phyloP scores from a whole-genome alignment of 305 asterid species.

The Fraxinus paxiana region DNA sequence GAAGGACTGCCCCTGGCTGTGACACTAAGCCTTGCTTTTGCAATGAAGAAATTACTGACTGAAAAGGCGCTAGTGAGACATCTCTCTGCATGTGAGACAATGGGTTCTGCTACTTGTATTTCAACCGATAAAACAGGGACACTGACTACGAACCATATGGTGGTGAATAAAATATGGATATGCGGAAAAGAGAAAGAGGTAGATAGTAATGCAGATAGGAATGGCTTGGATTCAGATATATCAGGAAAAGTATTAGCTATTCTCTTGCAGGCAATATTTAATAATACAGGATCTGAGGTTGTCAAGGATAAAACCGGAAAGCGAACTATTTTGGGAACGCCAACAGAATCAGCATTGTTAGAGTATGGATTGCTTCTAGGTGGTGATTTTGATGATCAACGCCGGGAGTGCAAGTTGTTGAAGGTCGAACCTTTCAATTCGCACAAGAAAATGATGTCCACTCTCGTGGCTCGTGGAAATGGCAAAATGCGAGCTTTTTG shows the following conservation, averaged over 20 bases:
- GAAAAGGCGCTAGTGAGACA: conserved; percentile 82
- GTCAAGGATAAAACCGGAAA: conserved; percentile 67
- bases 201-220: conserved; percentile 31
- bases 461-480: conserved; percentile 61
- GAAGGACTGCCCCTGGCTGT: conserved; percentile 95
- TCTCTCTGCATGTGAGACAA: conserved; percentile 94
- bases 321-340: conserved; percentile 64
- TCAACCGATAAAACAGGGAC: conserved; percentile 98
- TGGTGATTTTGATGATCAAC: conserved; percentile 69
- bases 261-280: conserved; percentile 74
- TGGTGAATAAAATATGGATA: conserved; percentile 71
- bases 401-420: conserved; percentile 46
- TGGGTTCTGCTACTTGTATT: conserved; percentile 93
- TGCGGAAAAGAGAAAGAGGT: conserved; percentile 47
- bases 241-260: conserved; percentile 40
- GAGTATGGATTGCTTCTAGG: conserved; percentile 76
- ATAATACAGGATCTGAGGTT: conserved; percentile 78
- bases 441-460: conserved; percentile 86
- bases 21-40: conserved; percentile 91
- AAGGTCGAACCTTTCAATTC: conserved; percentile 92
- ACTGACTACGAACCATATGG: conserved; percentile 89
- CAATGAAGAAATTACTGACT: conserved; percentile 77
- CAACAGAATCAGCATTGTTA: conserved; percentile 79
- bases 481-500: conserved; percentile 70
- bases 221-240: conserved; percentile 34